Evolutionary conservation across 345 rosid genomes (phyloP), one percentile per base, ranked within the genome.

Genomic region (Lepidium aucheri): DNA sequence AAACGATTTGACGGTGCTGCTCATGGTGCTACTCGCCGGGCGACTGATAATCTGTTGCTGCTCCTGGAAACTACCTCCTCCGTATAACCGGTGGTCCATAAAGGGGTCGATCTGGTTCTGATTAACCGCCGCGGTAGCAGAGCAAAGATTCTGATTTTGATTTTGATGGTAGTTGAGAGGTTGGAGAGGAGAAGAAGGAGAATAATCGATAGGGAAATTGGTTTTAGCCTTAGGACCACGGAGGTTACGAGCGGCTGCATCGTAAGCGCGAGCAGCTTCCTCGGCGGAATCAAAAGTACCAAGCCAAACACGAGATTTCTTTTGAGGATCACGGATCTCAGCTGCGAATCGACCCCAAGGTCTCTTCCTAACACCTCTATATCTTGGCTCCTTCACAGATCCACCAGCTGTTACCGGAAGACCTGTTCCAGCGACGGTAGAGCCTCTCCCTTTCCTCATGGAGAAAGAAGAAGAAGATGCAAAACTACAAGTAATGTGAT

Each of bases 261-360:
- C 98, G 76, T 93, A 93, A 18, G 98, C 97, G 9, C 82, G 82
- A 2, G 98, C 98, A 0, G 98, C 98, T 1, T 89, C 98, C 28
- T 80, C 91, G 4, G 97, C 97, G n/a, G 97, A 84, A 44, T 86
- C 87, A 40, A 87, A 92, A 20, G 98, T 92, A 12, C 98, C 98
- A 5, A 93, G 86, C 98, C 98, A 89, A 1, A 93, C 98, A 1
- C 97, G 73, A 1, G 95, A 77, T 58, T 89, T 93, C 59, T 87
- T 93, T 75, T 78, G 61, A 0, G 98, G 98, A 74, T 93, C 96
- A 47, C 98, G 82, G 85, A 93, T 93, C 88, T 93, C 98, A 0
- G 98, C 97, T 0, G 97, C 96, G 77, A 82, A 93, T 26, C 86
- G 74, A 0, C 98, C 97, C 93, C 95, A 88, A 12, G 93, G 97